Percentiles rank a stretch among this genome's conserved stretches.
These are phyloP conservation scores for Alternaria metachromatica DNA, from an alignment of 2,329 filamentous ascomycete genomes.

Conservation along the genomic window DNA sequence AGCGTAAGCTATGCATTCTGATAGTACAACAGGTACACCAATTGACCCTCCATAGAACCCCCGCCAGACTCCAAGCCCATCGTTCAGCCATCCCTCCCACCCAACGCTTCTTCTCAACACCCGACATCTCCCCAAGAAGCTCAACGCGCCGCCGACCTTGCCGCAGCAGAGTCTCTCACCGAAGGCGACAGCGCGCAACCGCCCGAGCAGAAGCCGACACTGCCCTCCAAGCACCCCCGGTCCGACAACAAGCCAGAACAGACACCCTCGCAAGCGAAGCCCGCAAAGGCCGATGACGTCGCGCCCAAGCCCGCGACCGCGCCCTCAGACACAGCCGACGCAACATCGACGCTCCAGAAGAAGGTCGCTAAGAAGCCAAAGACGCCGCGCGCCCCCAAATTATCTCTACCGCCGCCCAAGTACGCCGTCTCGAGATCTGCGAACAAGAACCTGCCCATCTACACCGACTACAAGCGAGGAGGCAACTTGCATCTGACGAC, in stretches of 20 bases:
- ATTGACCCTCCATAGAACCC: conserved; percentile 12
- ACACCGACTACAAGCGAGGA: conserved; percentile 74
- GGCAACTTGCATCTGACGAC: conserved; percentile 77
- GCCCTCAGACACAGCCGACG: conserved; percentile 6
- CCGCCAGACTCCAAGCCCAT: conserved; percentile 39
- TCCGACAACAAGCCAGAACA: conserved; percentile 9
- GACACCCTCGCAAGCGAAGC: conserved; percentile 11
- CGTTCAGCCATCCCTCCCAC: conserved; percentile 24
- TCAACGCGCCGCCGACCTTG: conserved; percentile 39
- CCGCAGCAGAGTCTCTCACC: conserved; percentile 43
- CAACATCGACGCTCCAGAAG: conserved; percentile 13
- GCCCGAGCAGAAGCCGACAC: conserved; percentile 27
- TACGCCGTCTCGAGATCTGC: conserved; percentile 77
- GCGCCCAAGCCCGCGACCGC: background rate
- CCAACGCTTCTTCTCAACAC: conserved; percentile 29
- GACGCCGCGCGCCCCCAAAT: background rate
- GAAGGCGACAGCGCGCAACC: conserved; percentile 43
- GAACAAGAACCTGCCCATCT: conserved; percentile 76
- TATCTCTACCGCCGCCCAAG: conserved; percentile 46
- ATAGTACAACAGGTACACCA: background rate
- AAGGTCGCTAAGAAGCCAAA: conserved; percentile 8
- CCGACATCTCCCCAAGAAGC: conserved; percentile 42
- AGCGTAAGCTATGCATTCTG: conserved; percentile 28
- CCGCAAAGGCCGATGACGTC: conserved; percentile 1
- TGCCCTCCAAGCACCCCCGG: conserved; percentile 23